Percentiles rank a stretch among this genome's conserved stretches.
phyloP scores from a whole-genome alignment of 2,329 filamentous ascomycete genomes.

The Tolypocladium pustulatum region DNA sequence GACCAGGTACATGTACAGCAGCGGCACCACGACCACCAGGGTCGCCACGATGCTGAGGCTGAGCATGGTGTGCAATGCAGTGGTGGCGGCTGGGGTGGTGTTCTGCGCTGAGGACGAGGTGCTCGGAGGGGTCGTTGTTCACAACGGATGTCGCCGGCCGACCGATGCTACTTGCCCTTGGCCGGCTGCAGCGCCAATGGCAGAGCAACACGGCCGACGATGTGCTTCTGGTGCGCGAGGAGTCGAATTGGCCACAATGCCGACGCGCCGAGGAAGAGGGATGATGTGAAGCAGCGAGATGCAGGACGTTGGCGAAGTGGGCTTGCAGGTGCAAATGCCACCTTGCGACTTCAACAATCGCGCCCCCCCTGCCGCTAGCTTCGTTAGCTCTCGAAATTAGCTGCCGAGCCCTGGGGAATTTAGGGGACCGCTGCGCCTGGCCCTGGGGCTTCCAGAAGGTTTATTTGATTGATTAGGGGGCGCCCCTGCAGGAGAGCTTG shows the following conservation, averaged over 20 bases:
- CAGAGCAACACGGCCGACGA: neutral
- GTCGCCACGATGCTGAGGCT: conserved; percentile 1
- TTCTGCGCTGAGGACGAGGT: neutral
- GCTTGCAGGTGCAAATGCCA: conserved; percentile 5
- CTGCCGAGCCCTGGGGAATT: neutral
- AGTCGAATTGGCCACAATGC: neutral
- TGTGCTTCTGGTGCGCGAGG: neutral
- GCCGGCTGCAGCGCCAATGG: neutral
- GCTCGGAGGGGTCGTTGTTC: neutral
- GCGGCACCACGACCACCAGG: conserved; percentile 26
- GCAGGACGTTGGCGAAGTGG: neutral
- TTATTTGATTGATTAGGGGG: neutral
- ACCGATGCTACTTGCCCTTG: neutral
- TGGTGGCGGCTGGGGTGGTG: neutral
- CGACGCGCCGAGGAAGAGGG: neutral
- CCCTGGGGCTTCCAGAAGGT: neutral
- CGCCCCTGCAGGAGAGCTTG: neutral
- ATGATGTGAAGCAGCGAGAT: neutral
- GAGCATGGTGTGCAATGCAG: neutral
- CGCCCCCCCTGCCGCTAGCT: neutral
- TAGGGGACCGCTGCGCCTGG: neutral
- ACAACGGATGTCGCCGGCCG: neutral
- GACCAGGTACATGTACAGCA: conserved; percentile 42
- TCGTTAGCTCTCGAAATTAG: neutral
- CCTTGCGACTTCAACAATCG: conserved; percentile 6